phyloP scores from a whole-genome alignment of 208 protist species.

The Trypanosoma scelopori region DNA sequence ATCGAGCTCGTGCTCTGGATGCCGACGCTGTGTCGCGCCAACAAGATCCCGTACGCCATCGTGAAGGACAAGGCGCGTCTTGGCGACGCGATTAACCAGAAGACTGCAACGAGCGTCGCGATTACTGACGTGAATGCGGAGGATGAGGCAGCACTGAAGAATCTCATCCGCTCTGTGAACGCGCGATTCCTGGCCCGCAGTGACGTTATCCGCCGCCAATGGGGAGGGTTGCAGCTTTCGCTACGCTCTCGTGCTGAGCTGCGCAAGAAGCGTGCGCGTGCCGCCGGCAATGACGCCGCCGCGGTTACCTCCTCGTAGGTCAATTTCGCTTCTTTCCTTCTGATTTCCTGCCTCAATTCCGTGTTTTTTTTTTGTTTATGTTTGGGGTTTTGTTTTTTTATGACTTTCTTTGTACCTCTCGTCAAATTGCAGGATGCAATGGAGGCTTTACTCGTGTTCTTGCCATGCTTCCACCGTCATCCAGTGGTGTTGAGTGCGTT shows the following conservation, averaged over 20 bases:
- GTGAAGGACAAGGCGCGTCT: slow-evolving; percentile 99
- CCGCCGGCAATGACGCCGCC: slow-evolving; percentile 61
- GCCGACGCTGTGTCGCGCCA: slow-evolving; percentile 98
- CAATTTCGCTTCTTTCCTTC: slow-evolving; percentile 10
- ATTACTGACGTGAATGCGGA: slow-evolving; percentile 95
- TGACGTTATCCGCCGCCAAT: slow-evolving; percentile 89
- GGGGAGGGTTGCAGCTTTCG: slow-evolving; percentile 93
- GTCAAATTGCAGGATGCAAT: too few relatives aligned
- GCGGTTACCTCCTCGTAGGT: slow-evolving; percentile 21
- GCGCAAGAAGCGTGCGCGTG: slow-evolving; percentile 85
- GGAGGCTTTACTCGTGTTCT: too few relatives aligned
- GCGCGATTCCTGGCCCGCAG: slow-evolving; percentile 94
- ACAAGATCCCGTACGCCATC: slow-evolving; percentile 99
- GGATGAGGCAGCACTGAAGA: slow-evolving; percentile 92
- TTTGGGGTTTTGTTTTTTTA: too few relatives aligned
- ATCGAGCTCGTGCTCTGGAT: slow-evolving; percentile 99
- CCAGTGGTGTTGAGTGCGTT: too few relatives aligned
- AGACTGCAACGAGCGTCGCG: slow-evolving; percentile 96
- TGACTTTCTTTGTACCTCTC: too few relatives aligned
- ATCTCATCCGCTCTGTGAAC: slow-evolving; percentile 92
- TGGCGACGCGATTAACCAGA: slow-evolving; percentile 96
- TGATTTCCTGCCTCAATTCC: background rate
- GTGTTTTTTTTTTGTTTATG: slow-evolving; percentile 13
- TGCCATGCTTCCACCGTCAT: too few relatives aligned
- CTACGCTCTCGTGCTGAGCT: slow-evolving; percentile 79